phyloP scores from a whole-genome alignment of 2,329 filamentous ascomycete genomes.

The Thelonectria blattea region DNA sequence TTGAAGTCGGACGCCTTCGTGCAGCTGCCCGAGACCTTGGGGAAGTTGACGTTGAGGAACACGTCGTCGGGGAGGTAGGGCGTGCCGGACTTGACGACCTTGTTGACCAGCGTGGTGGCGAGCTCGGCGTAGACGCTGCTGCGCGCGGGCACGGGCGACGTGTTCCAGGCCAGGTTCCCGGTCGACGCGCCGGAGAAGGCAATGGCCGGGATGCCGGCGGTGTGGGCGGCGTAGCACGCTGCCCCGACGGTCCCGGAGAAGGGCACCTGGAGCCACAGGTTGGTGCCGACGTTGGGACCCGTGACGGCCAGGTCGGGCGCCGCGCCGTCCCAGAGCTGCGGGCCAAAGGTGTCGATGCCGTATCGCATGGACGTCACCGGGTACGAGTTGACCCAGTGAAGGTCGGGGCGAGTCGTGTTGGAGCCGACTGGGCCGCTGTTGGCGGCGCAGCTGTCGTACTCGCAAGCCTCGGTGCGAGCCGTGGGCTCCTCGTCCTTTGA shows the following conservation, averaged over 20 bases:
- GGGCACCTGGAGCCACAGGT: slow-evolving; percentile 60
- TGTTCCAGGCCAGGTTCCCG: slow-evolving; percentile 60
- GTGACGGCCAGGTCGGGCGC: slow-evolving; percentile 68
- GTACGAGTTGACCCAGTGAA: slow-evolving; percentile 77
- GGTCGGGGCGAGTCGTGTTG: slow-evolving; percentile 53
- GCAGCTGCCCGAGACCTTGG: slow-evolving; percentile 58
- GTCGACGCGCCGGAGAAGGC: slow-evolving; percentile 67
- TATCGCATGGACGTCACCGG: slow-evolving; percentile 69
- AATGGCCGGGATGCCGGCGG: slow-evolving; percentile 66
- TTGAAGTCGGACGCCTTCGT: slow-evolving; percentile 59
- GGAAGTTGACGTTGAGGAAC: slow-evolving; percentile 75
- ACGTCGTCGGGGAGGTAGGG: slow-evolving; percentile 68
- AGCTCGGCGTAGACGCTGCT: slow-evolving; percentile 69
- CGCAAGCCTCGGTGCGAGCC: slow-evolving; percentile 57
- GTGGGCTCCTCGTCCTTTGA: slow-evolving; percentile 57
- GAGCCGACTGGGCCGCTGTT: slow-evolving; percentile 61
- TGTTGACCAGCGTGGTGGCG: slow-evolving; percentile 62
- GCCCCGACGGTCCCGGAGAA: slow-evolving; percentile 74
- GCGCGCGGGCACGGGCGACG: slow-evolving; percentile 56
- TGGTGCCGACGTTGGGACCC: slow-evolving; percentile 66
- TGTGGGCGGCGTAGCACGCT: slow-evolving; percentile 61
- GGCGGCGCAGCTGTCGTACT: slow-evolving; percentile 66
- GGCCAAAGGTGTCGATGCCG: slow-evolving; percentile 63
- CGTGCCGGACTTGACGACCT: slow-evolving; percentile 59
- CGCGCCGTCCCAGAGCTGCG: slow-evolving; percentile 57